These are phyloP conservation scores for Jackrogersella multiformis DNA, from an alignment of 495 filamentous ascomycete genomes.

Conservation along the genomic window DNA sequence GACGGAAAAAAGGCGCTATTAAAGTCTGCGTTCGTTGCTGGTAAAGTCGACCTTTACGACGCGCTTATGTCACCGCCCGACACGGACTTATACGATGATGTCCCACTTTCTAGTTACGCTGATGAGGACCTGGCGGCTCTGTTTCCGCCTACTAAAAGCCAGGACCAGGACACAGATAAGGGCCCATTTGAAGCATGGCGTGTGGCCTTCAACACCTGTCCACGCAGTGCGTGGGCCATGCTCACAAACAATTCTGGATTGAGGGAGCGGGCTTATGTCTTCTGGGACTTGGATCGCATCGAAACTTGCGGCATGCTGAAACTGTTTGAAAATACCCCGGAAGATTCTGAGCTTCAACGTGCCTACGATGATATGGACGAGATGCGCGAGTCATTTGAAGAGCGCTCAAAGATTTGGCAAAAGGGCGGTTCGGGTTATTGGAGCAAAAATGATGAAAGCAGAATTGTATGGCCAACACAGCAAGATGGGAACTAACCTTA, in stretches of 20 bases:
- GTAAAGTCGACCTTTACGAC: slow-evolving; percentile 18
- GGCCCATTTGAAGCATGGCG: slow-evolving; percentile 33
- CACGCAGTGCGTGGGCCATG: slow-evolving; percentile 18
- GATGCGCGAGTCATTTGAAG: slow-evolving; percentile 26
- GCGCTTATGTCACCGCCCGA: slow-evolving; percentile 19
- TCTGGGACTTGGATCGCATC: slow-evolving; percentile 29
- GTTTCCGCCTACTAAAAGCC: slow-evolving; percentile 19
- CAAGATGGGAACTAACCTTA: neutral
- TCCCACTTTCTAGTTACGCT: slow-evolving; percentile 16
- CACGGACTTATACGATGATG: slow-evolving; percentile 6
- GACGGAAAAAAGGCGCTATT: slow-evolving; percentile 27
- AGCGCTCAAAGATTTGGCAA: slow-evolving; percentile 26
- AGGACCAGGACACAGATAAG: slow-evolving; percentile 24
- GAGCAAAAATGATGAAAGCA: slow-evolving; percentile 31
- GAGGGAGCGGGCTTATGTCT: slow-evolving; percentile 27
- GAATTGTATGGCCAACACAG: slow-evolving; percentile 21
- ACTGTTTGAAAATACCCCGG: slow-evolving; percentile 23
- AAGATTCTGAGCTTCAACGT: slow-evolving; percentile 27
- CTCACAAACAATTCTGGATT: slow-evolving; percentile 24
- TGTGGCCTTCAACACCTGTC: slow-evolving; percentile 21
- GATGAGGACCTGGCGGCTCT: slow-evolving; percentile 20
- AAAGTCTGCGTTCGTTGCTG: slow-evolving; percentile 28
- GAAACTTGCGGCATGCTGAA: slow-evolving; percentile 19
- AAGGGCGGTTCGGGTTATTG: slow-evolving; percentile 30
- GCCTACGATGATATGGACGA: slow-evolving; percentile 3